Evolutionary conservation across 2,329 filamentous ascomycete genomes (phyloP), one percentile per base, ranked within the genome.

Genomic region (Colletotrichum sp.): DNA sequence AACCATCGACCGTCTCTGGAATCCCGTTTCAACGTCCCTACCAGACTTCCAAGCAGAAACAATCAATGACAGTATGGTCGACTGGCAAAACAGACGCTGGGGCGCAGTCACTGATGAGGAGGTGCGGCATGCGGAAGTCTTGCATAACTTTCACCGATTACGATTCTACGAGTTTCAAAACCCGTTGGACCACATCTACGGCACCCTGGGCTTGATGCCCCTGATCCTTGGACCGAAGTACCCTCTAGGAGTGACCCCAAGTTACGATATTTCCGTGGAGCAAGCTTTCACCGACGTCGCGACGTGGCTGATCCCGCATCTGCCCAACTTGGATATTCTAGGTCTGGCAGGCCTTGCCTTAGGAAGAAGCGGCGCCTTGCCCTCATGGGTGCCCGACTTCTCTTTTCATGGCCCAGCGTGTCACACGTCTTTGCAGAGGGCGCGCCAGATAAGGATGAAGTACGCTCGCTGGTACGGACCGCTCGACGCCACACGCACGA

Each of bases 351-450:
- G 70, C n/a, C 21, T 71, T 12, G 48, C 67, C 5, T 5, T 61
- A 28, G 66, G 57, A 4, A 61, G 71, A 15, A 43, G 43, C 8
- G 18, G 55, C 24, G 10, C 16, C 6, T 32, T 74, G 21, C 72
- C 72, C 4, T 74, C 72, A 5, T 74, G 72, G 72, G 61, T 74
- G 10, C 72, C 72, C 9, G 72, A 74, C 30, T 72, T 66, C 13
- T 48, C 67, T 4, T 63, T 71, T 12, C 52, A 26, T n/a, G 72
- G 72, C 2, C 48, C 72, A 2, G 21, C 21, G 12, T 36, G 30
- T 15, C 55, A 48, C 8, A 67, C 67, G 2, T 72, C 72, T 2
- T 52, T 74, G 8, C 72, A 74, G 28, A 58, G 67, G 16, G 18
- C 61, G 28, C 55, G 72, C 1, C 72, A 72, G 8, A 13, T 55